Evolutionary conservation across 345 rosid genomes (phyloP).

Genomic region (Gossypium bickii): DNA sequence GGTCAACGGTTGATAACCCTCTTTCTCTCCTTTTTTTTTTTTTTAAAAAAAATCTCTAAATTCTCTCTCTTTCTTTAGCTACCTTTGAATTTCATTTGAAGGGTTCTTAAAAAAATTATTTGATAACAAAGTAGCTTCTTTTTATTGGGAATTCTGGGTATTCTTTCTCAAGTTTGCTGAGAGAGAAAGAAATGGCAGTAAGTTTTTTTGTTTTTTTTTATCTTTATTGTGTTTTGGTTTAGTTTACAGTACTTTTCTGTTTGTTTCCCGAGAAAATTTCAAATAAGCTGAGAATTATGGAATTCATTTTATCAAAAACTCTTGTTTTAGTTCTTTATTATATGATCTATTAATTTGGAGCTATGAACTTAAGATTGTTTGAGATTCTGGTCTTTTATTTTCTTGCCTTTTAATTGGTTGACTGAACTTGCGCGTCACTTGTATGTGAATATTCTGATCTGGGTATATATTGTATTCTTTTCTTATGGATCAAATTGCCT

Average conservation of each 20-base stretch:
- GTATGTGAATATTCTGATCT: slow-evolving; percentile 5
- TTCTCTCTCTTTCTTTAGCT: slow-evolving; percentile 1
- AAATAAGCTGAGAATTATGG: background rate
- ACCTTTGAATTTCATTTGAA: background rate
- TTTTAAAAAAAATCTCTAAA: background rate
- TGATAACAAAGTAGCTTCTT: background rate
- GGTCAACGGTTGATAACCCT: slow-evolving; percentile 54
- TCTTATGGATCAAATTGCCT: background rate
- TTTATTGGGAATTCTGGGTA: slow-evolving; percentile 5
- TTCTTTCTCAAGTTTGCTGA: slow-evolving; percentile 8
- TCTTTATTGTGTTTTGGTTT: background rate
- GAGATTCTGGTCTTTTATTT: background rate
- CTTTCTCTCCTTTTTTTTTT: slow-evolving; percentile 3
- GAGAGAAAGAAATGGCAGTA: slow-evolving; percentile 7
- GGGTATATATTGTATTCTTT: background rate
- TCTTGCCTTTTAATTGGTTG: background rate
- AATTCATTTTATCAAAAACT: background rate
- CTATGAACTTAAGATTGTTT: background rate
- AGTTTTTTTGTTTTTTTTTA: background rate
- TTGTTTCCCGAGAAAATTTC: slow-evolving; percentile 6
- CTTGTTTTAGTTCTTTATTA: background rate
- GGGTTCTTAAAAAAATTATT: slow-evolving; percentile 4
- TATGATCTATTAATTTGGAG: background rate
- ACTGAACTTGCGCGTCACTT: background rate
- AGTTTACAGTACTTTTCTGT: background rate